phyloP scores from a whole-genome alignment of 78 protist genomes.

The Speleostelium caveatum region DNA sequence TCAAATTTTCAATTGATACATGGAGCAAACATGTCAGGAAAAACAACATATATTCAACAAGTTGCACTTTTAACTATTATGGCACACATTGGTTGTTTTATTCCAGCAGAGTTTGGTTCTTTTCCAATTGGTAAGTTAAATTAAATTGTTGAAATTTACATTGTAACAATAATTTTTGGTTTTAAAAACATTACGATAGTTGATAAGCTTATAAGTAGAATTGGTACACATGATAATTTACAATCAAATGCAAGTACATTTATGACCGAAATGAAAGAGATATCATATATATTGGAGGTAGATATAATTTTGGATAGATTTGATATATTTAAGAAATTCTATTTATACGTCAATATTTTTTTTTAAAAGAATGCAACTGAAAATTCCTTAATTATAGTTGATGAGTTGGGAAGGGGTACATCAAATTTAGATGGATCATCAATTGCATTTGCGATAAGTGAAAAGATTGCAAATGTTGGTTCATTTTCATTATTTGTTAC shows the following conservation, averaged over 20 bases:
- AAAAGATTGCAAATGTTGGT: constrained; percentile 47
- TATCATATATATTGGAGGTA: constrained; percentile 56
- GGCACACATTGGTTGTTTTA: constrained; percentile 74
- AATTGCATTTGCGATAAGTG: constrained; percentile 79
- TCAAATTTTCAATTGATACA: constrained; percentile 65
- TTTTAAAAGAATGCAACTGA: constrained; percentile 25
- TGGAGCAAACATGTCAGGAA: constrained; percentile 86
- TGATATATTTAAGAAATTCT: background rate
- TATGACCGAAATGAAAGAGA: constrained; percentile 81
- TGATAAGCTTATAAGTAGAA: constrained; percentile 53
- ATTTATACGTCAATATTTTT: no score
- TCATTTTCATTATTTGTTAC: constrained; percentile 71
- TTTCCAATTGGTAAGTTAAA: constrained; percentile 4
- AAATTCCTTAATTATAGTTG: constrained; percentile 67
- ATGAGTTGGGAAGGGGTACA: constrained; percentile 83
- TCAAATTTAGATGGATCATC: constrained; percentile 81
- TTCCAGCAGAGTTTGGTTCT: constrained; percentile 65
- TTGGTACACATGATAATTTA: constrained; percentile 65
- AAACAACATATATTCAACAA: constrained; percentile 82
- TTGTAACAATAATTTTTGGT: no score
- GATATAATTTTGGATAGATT: no score
- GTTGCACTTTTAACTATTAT: constrained; percentile 71
- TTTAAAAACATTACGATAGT: constrained; percentile 1
- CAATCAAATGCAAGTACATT: constrained; percentile 77
- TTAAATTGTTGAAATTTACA: no score